A percentile compares a stretch with the other conserved stretches of the same genome.
phyloP scores from a whole-genome alignment of 2,329 filamentous ascomycete species.

The Lecanoromycetidae sp. region DNA sequence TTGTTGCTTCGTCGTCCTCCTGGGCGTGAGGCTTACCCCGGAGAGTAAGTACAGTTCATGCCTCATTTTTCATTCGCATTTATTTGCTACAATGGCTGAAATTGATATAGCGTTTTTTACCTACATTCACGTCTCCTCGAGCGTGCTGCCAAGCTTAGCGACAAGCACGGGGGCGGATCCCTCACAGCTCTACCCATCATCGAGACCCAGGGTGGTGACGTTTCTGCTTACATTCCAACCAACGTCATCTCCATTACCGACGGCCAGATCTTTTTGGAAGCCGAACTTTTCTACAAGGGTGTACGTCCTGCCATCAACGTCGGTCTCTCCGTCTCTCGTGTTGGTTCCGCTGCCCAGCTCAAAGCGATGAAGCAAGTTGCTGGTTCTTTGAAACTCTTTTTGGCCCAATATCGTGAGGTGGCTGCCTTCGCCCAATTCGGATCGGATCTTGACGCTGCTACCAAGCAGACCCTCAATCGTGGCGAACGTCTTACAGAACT shows the following conservation, averaged over 20 bases:
- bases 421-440: conserved; percentile 99
- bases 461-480: conserved; percentile 96
- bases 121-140: conserved; percentile 98
- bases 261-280: conserved; percentile 98
- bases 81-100: conserved; percentile 22
- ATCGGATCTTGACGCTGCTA: conserved; percentile 97
- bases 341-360: conserved; percentile 97
- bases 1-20: conserved; percentile 94
- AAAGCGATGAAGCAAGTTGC: conserved; percentile 99
- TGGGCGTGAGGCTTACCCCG: conserved; percentile 97
- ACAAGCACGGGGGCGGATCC: conserved; percentile 87
- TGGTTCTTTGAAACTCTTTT: conserved; percentile 99
- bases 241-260: conserved; percentile 99
- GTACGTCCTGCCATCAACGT: conserved; percentile 99
- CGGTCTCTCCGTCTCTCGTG: conserved; percentile 99
- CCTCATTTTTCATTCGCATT: conserved; percentile 5
- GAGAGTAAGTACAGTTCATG: conserved; percentile 49
- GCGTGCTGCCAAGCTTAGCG: conserved; percentile 98
- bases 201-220: conserved; percentile 99
- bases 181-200: conserved; percentile 95
- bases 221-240: conserved; percentile 99
- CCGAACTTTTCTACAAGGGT: conserved; percentile 99
- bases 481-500: conserved; percentile 98
- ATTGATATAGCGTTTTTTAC: conserved; percentile 65
- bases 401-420: conserved; percentile 99